Evolutionary conservation across 2,329 filamentous ascomycete genomes (phyloP), one percentile per base, ranked within the genome.

Genomic region (Fusarium chlamydosporum): DNA sequence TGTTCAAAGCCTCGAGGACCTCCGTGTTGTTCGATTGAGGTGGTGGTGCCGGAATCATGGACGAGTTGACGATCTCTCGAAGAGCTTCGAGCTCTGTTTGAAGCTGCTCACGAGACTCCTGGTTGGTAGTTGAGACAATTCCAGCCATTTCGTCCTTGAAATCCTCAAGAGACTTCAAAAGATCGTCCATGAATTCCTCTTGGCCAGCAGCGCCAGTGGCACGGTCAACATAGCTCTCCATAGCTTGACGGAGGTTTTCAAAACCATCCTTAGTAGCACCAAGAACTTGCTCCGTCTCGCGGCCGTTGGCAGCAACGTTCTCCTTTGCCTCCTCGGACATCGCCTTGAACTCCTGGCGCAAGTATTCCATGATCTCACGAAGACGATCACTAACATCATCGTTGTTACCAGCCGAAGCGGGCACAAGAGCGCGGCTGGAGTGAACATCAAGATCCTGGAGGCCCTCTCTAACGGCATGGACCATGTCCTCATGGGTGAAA

Each of bases 221-320:
- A 46, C 89, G 89, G 72, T 94, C 90, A 60, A 96, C 89, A 70
- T 96, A 97, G 42, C 83, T 84, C 72, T 97, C 93, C 56, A 98
- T 92, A 61, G 97, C 92, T 13, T 83, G 81, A 12, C 93, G 89
- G 8, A 98, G 86, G 70, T 88, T 90, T 71, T 97, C 93, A 15
- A 97, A 85, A 0, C 94, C 94, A 75, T 97, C 93, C 71, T 93
- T 95, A 42, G 96, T 90, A 1, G 93, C 92, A 77, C 96, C 92
- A 6, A 97, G 83, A 13, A 97, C 89, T 77, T 97, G 93, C 77
- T 97, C 94, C 0, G 93, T 95, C 76, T 96, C 93, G 60, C 89
- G 87, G 40, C 91, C 92, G 71, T 89, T 92, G 65, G 91, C 90
- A 4, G 92, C 88, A 20, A 93, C 90, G 71, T 93, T 95, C 72